Base-by-base conservation (phyloP, 108 stramenopile genomes). In the Pseudonitzschia multiseries region DNA sequence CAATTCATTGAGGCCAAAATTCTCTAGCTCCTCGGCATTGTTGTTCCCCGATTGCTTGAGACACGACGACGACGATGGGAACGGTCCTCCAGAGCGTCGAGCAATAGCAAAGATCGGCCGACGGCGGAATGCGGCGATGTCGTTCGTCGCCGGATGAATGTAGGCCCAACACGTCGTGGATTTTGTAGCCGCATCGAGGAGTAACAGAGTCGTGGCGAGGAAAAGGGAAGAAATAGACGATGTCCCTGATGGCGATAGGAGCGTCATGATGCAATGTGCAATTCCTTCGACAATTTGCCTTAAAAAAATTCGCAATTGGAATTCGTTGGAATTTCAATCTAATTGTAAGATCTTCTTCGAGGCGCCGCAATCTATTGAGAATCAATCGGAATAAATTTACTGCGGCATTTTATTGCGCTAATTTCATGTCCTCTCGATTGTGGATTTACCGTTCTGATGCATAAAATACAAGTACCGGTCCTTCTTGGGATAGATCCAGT, bases 1-100 rank as follows among this genome's bases (percentile, higher is more conserved):
- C 40, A 94, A 77, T 69, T 94, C 93, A 60, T 94, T 94, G 32
- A 93, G 84, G 15, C 92, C 88, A 88, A 92, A 87, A 22, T 20
- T 40, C 29, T 9, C 20, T 13, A 59, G 43, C 48, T 74, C 43
- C 29, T 48, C 27, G 21, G 41, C 44, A 20, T 44, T 17, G 29
- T 40, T 28, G 33, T 33, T 62, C 32, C 32, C 61, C 3, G 61
- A 36, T 62, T 40, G 61, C 0, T 33, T 17, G 32, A 62, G 61
- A n/a, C 61, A 33, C 36, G 61, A 62, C 21, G 57, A 27, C 8
- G 57, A 59, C 15, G 61, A 62, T n/a, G n/a, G n/a, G n/a, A 26
- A 21, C 9, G 20, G n/a, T 56, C 24, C 20, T 6, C 20, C 54
- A 22, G 10, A 26, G 2, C 54, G 54, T 2, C 50, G 54, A 24